Base-by-base conservation (phyloP, 2,329 filamentous ascomycete genomes). In the Fusarium sp. region DNA sequence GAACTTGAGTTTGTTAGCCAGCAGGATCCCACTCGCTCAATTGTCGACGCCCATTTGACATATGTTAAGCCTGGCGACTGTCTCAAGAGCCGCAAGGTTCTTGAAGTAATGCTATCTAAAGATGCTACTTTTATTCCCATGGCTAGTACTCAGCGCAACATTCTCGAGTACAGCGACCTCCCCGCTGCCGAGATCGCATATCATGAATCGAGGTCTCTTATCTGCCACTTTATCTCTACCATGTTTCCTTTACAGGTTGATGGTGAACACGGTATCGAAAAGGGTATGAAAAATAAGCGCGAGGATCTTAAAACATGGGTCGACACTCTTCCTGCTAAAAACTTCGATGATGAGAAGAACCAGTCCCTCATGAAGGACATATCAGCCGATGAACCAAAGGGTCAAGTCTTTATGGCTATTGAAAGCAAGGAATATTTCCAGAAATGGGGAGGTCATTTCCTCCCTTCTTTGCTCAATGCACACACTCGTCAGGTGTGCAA, bases 401-500 rank as follows among this genome's bases (percentile, higher is more conserved):
- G 86, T 4, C 85, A 88, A 63, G 78, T 88, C 18, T 76, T 74
- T 8, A 74, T 87, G 17, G 86, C 86, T 0, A 71, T 88, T 3
- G 74, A 76, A 4, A 71, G 67, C 0, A 18, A 55, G 0, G 59
- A 70, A 0, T 82, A 82, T 68, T 87, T 83, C 66, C 5, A 36
- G 4, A 80, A 76, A 73, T 90, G 87, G 88, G 87, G 87, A 10
- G 70, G 73, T 7, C 87, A 89, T 73, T 90, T 86, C 72, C 80
- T 90, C 8, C 83, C 83, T 1, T 86, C 84, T 9, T 78, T 89
- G 3, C 82, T 84, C 25, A 81, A 84, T 61, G 87, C 87, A 0
- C 86, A 90, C 67, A 78, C 80, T 2, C 80, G 82, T 23, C 88
- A 90, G 74, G 76, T 84, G 11, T 88, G 87, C 78, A 88, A 88